These are phyloP conservation scores for Musa itinerans DNA, from an alignment of 176 grass and related monocot species.

Conservation along the genomic window DNA sequence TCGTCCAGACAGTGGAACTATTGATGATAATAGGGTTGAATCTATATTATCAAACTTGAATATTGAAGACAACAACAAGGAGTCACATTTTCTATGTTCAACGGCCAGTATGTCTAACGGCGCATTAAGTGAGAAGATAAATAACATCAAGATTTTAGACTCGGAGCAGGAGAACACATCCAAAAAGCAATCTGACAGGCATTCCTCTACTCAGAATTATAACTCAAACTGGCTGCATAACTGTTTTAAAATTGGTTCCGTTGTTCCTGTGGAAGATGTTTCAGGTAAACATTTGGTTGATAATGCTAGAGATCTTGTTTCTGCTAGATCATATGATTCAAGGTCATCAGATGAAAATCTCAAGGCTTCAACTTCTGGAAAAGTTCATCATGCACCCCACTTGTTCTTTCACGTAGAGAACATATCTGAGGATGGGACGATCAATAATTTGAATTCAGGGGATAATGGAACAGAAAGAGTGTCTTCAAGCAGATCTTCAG, in stretches of 20 bases:
- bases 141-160: conserved; percentile 44
- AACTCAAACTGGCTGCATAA: background rate
- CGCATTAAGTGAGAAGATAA: conserved; percentile 33
- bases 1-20: background rate
- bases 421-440: conserved; percentile 12
- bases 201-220: conserved; percentile 17
- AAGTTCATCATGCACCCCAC: conserved; percentile 23
- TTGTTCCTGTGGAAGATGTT: conserved; percentile 15
- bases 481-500: conserved; percentile 12
- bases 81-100: conserved; percentile 11
- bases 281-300: conserved; percentile 14
- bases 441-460: conserved; percentile 12
- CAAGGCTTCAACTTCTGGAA: conserved; percentile 30
- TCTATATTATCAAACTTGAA: conserved; percentile 24
- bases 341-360: conserved; percentile 21
- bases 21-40: background rate
- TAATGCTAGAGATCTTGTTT: conserved; percentile 25
- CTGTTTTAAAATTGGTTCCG: background rate
- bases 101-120: conserved; percentile 21
- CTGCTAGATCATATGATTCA: conserved; percentile 17
- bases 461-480: background rate
- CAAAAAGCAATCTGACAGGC: conserved; percentile 24
- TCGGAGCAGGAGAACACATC: conserved; percentile 17
- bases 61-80: conserved; percentile 19
- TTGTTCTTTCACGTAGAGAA: conserved; percentile 23